Evolutionary conservation across 179 eudicot genomes (phyloP), one percentile per base, ranked within the genome.

Genomic region (Silene vulgaris): DNA sequence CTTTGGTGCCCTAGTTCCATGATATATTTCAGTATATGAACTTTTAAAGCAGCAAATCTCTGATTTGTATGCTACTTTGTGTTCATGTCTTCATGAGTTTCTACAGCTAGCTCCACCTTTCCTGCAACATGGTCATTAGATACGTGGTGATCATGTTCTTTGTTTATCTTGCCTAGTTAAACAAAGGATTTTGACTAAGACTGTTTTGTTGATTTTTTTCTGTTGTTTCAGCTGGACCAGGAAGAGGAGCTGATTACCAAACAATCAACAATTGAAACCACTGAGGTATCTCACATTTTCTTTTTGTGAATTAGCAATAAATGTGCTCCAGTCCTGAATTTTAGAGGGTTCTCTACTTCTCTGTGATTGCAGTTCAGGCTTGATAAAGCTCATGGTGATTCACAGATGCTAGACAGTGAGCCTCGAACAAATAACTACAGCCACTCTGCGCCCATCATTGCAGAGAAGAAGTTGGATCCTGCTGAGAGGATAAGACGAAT

Each of bases 371-470:
- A 91, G 93, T 81, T 78, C 80, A 83, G 77, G 77, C 40, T 76
- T 56, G 87, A 82, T 21, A 90, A 84, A 84, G 79, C 50, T 69
- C 85, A 81, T 29, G 89, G 82, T 74, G 91, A 89, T 80, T 69
- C 80, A 50, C 90, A 86, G 75, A 77, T 75, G 76, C 56, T 75
- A 56, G 83, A 76, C 80, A 81, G 76, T 81, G 91, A 82, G 76
- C 84, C 76, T 77, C 85, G 89, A 78, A 75, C 76, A 11, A 80
- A 83, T 75, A 81, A 76, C 78, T 81, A 81, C 84, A 94, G 97
- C 84, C 84, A 93, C 80, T 93, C 97, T 77, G 99, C 99, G 65
- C 99, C 99, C 77, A 84, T 96, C 68, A 80, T 81, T 80, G 83
- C 96, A 12, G 97, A 96, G 67, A 89, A 86, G 74, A 95, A 90